Evolutionary conservation across 768 basidiomycete genomes (phyloP).

Genomic region (Galerina marginata): DNA sequence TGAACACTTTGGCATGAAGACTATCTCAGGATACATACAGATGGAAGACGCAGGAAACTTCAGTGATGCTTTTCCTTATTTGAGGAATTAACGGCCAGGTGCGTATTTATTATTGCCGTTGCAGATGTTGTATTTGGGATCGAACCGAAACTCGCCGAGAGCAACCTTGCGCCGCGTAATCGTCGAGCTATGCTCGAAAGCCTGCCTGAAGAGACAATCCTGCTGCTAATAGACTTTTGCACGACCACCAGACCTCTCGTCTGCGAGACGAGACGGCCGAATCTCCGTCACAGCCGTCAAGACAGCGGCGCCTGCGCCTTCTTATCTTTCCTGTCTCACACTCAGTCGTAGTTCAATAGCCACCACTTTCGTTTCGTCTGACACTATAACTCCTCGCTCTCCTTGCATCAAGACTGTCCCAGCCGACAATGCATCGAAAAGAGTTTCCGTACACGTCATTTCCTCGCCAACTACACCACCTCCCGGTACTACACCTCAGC

Average conservation of each 20-base stretch:
- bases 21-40: slow-evolving; percentile 88
- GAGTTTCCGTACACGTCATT: slow-evolving; percentile 42
- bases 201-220: slow-evolving; percentile 88
- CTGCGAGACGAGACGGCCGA: not conserved
- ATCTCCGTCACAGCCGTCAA: slow-evolving; percentile 11
- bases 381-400: slow-evolving; percentile 44
- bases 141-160: slow-evolving; percentile 62
- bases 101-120: slow-evolving; percentile 42
- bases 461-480: slow-evolving; percentile 38
- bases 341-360: too few relatives aligned
- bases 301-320: slow-evolving; percentile 44
- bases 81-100: slow-evolving; percentile 84
- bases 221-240: slow-evolving; percentile 90
- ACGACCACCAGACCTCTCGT: slow-evolving; percentile 63
- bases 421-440: slow-evolving; percentile 41
- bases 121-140: too few relatives aligned
- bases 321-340: slow-evolving; percentile 83
- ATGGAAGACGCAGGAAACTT: slow-evolving; percentile 91
- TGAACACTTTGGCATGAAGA: slow-evolving; percentile 97
- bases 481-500: slow-evolving; percentile 28
- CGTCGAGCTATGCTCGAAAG: slow-evolving; percentile 84
- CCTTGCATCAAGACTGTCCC: slow-evolving; percentile 53
- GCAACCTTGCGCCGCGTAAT: slow-evolving; percentile 84
- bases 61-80: slow-evolving; percentile 79
- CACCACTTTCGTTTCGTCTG: too few relatives aligned